These are phyloP conservation scores for Dothistroma septosporum DNA, from an alignment of 2,329 filamentous ascomycete genomes.

Conservation along the genomic window DNA sequence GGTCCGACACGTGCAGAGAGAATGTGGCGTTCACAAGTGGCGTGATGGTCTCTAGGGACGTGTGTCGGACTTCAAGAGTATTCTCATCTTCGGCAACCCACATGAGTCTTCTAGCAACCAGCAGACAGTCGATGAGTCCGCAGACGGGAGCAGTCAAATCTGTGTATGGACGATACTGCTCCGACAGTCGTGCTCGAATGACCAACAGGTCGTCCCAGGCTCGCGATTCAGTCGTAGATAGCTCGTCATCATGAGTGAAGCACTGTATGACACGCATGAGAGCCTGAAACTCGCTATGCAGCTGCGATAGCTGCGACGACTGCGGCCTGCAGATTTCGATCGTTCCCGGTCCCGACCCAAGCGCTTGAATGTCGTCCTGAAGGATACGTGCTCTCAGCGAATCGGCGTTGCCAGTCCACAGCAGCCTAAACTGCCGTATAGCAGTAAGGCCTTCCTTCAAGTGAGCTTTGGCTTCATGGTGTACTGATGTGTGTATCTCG, in stretches of 20 bases:
- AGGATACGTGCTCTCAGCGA: constrained; percentile 64
- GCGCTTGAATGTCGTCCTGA: constrained; percentile 55
- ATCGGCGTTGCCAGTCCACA: constrained; percentile 63
- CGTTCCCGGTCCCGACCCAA: constrained; percentile 64
- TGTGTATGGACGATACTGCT: constrained; percentile 72
- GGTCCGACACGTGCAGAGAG: constrained; percentile 24
- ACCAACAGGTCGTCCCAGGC: constrained; percentile 44
- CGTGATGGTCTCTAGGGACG: constrained; percentile 11
- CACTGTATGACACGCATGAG: constrained; percentile 24
- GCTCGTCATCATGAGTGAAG: constrained; percentile 1
- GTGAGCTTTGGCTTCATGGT: constrained; percentile 53
- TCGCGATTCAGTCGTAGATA: constrained; percentile 9
- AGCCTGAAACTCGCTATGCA: constrained; percentile 72
- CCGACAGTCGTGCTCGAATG: constrained; percentile 65
- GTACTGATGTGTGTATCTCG: constrained; percentile 59
- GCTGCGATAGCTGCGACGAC: constrained; percentile 60
- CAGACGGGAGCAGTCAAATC: constrained; percentile 77
- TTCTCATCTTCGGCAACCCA: not conserved
- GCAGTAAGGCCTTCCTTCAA: constrained; percentile 57
- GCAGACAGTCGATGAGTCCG: constrained; percentile 73
- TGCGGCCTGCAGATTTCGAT: constrained; percentile 69
- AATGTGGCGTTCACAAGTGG: constrained; percentile 24
- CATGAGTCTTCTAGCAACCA: constrained; percentile 21
- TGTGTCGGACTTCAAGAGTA: not conserved
- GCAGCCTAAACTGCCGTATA: constrained; percentile 61